Evolutionary conservation across 164 flowering plant genomes (phyloP), one percentile per base, ranked within the genome.

Genomic region (Chloranthus sessilifolius): DNA sequence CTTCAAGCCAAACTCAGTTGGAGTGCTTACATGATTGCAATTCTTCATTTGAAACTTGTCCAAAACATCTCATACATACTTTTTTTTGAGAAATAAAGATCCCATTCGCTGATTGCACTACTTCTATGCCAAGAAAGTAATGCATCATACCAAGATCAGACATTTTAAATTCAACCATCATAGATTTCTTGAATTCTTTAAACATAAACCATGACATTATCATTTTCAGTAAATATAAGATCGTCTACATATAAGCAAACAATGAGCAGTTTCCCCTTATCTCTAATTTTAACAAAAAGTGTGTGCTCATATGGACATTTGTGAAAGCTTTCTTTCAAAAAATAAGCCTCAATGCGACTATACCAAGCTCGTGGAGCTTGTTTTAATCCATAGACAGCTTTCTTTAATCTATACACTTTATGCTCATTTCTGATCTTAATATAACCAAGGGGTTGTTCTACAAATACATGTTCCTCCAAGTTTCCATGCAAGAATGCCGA

Each of bases 401-500:
- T 54, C 30, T 54, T 54, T 30, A 47, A 42, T 55, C 5, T 47
- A 27, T 40, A 54, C 17, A 47, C 54, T 26, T 47, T 54, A 39
- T 61, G 28, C 39, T 39, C 60, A 4, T 31, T 29, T n/a, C 49
- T 49, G 1, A 17, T 4, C 2, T 53, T 46, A 14, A 54, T 21
- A 40, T 47, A 47, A 21, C 60, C 42, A 29, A 1, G 39, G 30
- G 60, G 65, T 47, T 54, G 60, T 10, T 49, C 45, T 25, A 62
- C 36, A 44, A 28, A 49, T n/a, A n/a, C n/a, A n/a, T 50, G 16
- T 44, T 55, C 51, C 7, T 62, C 21, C 43, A 62, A 36, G 20
- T 62, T 28, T 25, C 66, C 66, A 62, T 55, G 59, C 10, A 47
- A 47, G 23, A 56, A 56, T 17, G 53, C 28, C 26, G 53, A 47